Conservation (phyloP, 1,284 basidiomycete genomes). For the Ceratobasidium sp. region DNA sequence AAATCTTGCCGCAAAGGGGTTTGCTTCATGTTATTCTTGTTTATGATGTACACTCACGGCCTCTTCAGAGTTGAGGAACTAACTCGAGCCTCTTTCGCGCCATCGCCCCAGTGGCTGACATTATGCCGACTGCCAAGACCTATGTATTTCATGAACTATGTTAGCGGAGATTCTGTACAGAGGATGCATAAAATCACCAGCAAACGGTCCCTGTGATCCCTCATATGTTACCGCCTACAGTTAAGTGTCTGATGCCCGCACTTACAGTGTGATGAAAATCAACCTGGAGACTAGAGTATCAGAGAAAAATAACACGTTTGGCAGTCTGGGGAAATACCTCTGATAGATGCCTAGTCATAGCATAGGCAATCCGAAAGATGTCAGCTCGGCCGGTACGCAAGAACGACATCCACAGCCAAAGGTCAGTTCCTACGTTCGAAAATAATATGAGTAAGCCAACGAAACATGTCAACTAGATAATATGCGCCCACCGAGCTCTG, state of each 20-base stretch:
- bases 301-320: background rate
- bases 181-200: slow-evolving; percentile 42
- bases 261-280: slow-evolving; percentile 53
- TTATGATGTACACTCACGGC: slow-evolving; percentile 45
- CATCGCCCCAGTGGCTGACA: slow-evolving; percentile 57
- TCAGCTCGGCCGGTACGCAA: slow-evolving; percentile 55
- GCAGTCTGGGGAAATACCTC: slow-evolving; percentile 44
- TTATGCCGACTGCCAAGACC: slow-evolving; percentile 55
- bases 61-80: slow-evolving; percentile 51
- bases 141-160: background rate
- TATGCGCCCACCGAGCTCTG: slow-evolving; percentile 45
- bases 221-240: background rate
- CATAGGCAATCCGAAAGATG: slow-evolving; percentile 53
- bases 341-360: slow-evolving; percentile 55
- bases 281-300: slow-evolving; percentile 40
- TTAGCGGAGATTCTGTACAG: background rate
- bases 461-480: background rate
- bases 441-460: background rate
- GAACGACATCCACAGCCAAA: slow-evolving; percentile 58
- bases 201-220: slow-evolving; percentile 49
- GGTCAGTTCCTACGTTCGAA: slow-evolving; percentile 49
- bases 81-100: slow-evolving; percentile 57
- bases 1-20: no score
- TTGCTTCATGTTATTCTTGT: slow-evolving; percentile 50
- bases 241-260: background rate